Conservation (phyloP, 2,329 filamentous ascomycete genomes). For the Dactylellina sp. region DNA sequence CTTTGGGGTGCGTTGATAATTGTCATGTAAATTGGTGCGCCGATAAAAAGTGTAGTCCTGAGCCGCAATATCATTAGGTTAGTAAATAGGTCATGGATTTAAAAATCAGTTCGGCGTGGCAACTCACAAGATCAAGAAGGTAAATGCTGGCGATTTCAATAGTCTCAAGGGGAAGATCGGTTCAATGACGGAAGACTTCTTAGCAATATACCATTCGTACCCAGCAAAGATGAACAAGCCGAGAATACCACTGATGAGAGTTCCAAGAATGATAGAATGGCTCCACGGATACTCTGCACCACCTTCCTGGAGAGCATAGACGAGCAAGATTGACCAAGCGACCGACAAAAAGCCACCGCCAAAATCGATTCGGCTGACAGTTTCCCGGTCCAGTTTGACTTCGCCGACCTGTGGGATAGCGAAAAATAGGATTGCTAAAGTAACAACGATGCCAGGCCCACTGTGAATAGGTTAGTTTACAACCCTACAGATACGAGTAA, state of each 20-base stretch:
- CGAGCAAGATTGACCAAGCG: constrained; percentile 65
- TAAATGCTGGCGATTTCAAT: constrained; percentile 61
- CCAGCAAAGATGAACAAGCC: constrained; percentile 62
- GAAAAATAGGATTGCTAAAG: constrained; percentile 59
- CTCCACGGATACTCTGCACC: constrained; percentile 66
- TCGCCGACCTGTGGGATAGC: constrained; percentile 61
- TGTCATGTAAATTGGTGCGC: constrained; percentile 63
- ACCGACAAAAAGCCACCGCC: constrained; percentile 62
- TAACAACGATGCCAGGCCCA: constrained; percentile 61
- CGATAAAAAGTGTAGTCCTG: constrained; percentile 60
- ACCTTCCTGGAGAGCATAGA: constrained; percentile 66
- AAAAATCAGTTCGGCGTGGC: not conserved
- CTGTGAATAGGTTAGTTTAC: constrained; percentile 55
- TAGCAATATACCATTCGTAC: constrained; percentile 58
- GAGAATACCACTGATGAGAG: constrained; percentile 58
- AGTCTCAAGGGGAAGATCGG: constrained; percentile 64
- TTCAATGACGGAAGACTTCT: constrained; percentile 55
- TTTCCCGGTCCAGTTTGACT: constrained; percentile 58
- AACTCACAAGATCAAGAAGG: constrained; percentile 63
- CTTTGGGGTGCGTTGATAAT: constrained; percentile 64
- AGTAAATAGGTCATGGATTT: not conserved
- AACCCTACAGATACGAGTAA: not conserved
- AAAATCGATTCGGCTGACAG: constrained; percentile 62
- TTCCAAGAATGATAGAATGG: constrained; percentile 63
- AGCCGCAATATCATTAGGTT: not conserved